Evolutionary conservation across 2,329 filamentous ascomycete genomes (phyloP).

Genomic region (Botrytis elliptica): DNA sequence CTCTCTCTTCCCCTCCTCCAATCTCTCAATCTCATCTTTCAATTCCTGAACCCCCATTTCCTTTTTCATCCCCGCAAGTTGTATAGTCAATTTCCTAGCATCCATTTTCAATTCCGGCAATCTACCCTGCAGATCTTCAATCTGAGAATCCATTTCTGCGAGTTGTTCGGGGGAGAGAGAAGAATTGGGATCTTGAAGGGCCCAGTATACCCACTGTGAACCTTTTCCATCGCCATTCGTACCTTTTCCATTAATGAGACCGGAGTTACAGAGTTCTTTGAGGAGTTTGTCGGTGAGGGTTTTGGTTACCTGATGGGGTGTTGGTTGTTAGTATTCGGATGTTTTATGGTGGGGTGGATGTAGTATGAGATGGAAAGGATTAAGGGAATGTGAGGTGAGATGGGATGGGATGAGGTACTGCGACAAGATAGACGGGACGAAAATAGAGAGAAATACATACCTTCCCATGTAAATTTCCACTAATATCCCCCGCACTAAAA

Average conservation of each 20-base stretch:
- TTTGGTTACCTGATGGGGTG: conserved; percentile 35
- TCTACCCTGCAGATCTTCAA: conserved; percentile 46
- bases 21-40: conserved; percentile 43
- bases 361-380: neutral
- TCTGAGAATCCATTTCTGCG: conserved; percentile 32
- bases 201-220: conserved; percentile 40
- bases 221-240: conserved; percentile 37
- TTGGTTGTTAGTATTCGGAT: conserved; percentile 15
- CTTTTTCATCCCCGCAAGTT: conserved; percentile 44
- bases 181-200: conserved; percentile 31
- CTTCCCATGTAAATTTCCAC: conserved; percentile 61
- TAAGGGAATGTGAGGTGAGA: neutral
- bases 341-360: no score
- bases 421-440: neutral
- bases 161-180: conserved; percentile 41
- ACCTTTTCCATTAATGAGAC: conserved; percentile 54
- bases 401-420: neutral
- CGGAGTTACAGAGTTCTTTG: conserved; percentile 60
- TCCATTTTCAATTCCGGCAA: conserved; percentile 41
- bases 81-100: conserved; percentile 26
- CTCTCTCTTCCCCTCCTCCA: conserved; percentile 44
- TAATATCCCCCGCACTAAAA: conserved; percentile 52
- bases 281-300: conserved; percentile 59
- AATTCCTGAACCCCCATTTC: conserved; percentile 49
- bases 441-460: conserved; percentile 24